These are phyloP conservation scores for Stephania japonica DNA, from an alignment of 164 flowering plant species.

Conservation along the genomic window DNA sequence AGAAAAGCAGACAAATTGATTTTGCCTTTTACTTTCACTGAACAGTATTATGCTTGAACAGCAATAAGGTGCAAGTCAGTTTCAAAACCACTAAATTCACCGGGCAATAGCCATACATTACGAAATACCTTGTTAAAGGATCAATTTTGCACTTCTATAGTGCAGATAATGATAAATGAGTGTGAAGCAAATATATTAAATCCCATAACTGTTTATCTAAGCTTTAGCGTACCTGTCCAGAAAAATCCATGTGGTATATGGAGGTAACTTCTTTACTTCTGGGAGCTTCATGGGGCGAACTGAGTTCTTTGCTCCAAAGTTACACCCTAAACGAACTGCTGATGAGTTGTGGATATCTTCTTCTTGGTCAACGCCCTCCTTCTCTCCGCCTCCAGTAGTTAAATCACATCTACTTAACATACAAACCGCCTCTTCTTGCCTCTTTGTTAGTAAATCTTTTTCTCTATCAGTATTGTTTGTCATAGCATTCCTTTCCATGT, in stretches of 20 bases:
- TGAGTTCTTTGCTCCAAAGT: constrained; percentile 60
- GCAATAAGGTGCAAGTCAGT: background rate
- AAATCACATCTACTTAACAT: constrained; percentile 52
- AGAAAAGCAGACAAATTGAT: too few relatives aligned
- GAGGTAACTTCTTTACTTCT: constrained; percentile 74
- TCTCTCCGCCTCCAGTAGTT: constrained; percentile 49
- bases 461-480: constrained; percentile 16
- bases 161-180: background rate
- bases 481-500: constrained; percentile 33
- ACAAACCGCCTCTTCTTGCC: constrained; percentile 70
- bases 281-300: constrained; percentile 71
- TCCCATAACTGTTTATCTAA: too few relatives aligned
- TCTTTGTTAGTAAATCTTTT: constrained; percentile 48
- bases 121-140: background rate
- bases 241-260: constrained; percentile 98
- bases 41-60: background rate
- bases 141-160: background rate
- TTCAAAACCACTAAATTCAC: background rate
- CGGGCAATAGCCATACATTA: background rate
- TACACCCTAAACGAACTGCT: constrained; percentile 63
- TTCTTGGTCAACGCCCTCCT: constrained; percentile 35
- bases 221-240: constrained; percentile 58
- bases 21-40: too few relatives aligned
- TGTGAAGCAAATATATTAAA: background rate
- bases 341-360: constrained; percentile 69